Evolutionary conservation across 1,139 yeast species (phyloP).

Genomic region (Ogataea hybrid): DNA sequence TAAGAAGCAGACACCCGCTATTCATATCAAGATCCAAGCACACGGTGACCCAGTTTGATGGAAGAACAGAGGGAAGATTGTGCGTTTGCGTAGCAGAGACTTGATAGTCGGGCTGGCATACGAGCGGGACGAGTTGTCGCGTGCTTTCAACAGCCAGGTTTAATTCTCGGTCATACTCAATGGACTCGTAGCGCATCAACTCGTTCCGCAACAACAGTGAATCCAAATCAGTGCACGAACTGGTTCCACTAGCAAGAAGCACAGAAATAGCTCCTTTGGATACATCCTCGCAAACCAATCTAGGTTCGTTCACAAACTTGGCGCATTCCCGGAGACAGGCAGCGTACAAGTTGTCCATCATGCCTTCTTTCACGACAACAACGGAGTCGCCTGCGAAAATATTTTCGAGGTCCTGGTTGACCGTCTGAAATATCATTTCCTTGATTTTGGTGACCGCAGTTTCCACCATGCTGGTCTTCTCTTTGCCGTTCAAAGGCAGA

Average conservation of each 20-base stretch:
- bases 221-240: neutral
- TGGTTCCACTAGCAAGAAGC: constrained; percentile 1
- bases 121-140: constrained; percentile 10
- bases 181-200: constrained; percentile 34
- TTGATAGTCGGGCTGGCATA: too few species aligned
- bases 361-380: neutral
- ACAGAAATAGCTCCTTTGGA: constrained; percentile 2
- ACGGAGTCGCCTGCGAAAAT: constrained; percentile 7
- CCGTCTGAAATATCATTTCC: neutral
- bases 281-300: constrained; percentile 2
- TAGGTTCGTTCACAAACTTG: neutral
- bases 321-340: neutral
- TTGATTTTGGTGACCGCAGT: too few species aligned
- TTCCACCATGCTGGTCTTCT: too few species aligned
- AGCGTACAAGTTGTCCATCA: neutral
- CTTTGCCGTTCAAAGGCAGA: too few species aligned
- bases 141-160: constrained; percentile 19
- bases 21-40: constrained; percentile 61
- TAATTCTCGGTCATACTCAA: constrained; percentile 34
- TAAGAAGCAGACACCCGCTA: constrained; percentile 55
- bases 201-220: constrained; percentile 28
- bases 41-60: constrained; percentile 57
- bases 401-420: constrained; percentile 1
- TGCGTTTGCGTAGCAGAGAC: too few species aligned
- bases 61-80: constrained; percentile 30